Evolutionary conservation across 1,139 yeast genomes (phyloP).

Genomic region (Blastobotrys indianensis): DNA sequence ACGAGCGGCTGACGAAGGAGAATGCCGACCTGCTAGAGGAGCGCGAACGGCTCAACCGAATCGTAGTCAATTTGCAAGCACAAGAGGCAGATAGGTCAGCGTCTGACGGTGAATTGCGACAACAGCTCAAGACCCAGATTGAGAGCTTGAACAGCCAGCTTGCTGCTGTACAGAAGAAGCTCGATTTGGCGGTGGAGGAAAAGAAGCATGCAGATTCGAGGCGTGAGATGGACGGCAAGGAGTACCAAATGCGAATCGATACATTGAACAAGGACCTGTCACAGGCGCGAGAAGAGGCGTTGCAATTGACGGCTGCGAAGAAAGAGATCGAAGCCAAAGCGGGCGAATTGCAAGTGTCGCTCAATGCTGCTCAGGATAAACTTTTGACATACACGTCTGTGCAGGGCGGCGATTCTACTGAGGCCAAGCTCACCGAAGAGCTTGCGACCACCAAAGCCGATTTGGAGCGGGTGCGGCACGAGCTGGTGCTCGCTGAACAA

Average conservation of each 20-base stretch:
- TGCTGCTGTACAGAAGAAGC: constrained; percentile 40
- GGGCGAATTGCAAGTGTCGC: constrained; percentile 35
- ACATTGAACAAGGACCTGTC: constrained; percentile 46
- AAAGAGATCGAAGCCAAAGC: constrained; percentile 30
- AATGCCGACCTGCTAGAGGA: constrained; percentile 52
- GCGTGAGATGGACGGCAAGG: constrained; percentile 33
- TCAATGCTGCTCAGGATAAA: constrained; percentile 37
- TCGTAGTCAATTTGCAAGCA: constrained; percentile 57
- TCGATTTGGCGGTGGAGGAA: constrained; percentile 44
- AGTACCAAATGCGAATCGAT: constrained; percentile 65
- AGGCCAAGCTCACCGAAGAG: constrained; percentile 25
- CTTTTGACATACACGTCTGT: constrained; percentile 29
- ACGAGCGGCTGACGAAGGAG: constrained; percentile 51
- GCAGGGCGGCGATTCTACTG: constrained; percentile 7
- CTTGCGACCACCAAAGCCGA: constrained; percentile 35
- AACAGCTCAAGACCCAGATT: constrained; percentile 46
- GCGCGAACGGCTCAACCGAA: constrained; percentile 51
- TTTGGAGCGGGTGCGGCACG: constrained; percentile 40
- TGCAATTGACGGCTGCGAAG: constrained; percentile 39
- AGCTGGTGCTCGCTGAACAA: constrained; percentile 44
- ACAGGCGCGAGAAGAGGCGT: constrained; percentile 39
- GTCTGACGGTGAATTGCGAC: constrained; percentile 46
- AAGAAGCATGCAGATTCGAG: constrained; percentile 21
- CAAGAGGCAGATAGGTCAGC: constrained; percentile 59
- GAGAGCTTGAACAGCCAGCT: constrained; percentile 49